phyloP scores from a whole-genome alignment of 1,139 yeast genomes.

The Hyphopichia fennica region DNA sequence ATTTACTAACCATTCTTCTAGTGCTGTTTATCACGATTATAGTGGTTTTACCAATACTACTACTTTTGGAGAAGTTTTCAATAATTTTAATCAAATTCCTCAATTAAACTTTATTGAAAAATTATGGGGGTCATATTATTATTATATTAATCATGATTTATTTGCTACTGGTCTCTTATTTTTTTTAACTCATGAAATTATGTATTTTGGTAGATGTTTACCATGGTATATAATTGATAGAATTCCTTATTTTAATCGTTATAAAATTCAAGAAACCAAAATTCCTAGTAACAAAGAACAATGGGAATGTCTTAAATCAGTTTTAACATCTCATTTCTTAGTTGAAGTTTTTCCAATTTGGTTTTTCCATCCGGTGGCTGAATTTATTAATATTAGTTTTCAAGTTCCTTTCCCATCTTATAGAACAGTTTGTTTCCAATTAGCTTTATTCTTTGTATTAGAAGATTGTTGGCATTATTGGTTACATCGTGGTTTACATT shows the following conservation, averaged over 20 bases:
- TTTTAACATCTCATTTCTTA: constrained; percentile 42
- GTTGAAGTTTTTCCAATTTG: constrained; percentile 51
- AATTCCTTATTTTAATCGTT: constrained; percentile 41
- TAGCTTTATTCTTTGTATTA: constrained; percentile 39
- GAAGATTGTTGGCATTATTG: constrained; percentile 53
- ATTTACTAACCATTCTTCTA: constrained; percentile 9
- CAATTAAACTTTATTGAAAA: constrained; percentile 32
- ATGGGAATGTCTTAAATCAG: constrained; percentile 50
- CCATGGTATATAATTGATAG: constrained; percentile 49
- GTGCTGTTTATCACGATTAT: constrained; percentile 41
- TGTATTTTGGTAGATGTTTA: constrained; percentile 46
- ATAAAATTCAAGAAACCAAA: constrained; percentile 45
- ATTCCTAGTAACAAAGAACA: constrained; percentile 43
- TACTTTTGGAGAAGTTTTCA: constrained; percentile 34
- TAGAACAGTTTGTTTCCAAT: constrained; percentile 29
- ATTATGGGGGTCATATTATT: constrained; percentile 46
- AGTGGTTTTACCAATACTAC: constrained; percentile 40
- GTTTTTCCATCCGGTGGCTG: constrained; percentile 49
- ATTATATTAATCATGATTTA: constrained; percentile 42
- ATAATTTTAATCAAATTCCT: constrained; percentile 33
- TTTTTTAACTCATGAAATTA: constrained; percentile 41
- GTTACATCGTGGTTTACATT: constrained; percentile 46
- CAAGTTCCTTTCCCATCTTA: constrained; percentile 42
- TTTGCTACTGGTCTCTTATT: constrained; percentile 48
- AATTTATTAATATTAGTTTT: constrained; percentile 36